Evolutionary conservation across 1,139 yeast species (phyloP).

Genomic region (Pneumocystis jirovecii): DNA sequence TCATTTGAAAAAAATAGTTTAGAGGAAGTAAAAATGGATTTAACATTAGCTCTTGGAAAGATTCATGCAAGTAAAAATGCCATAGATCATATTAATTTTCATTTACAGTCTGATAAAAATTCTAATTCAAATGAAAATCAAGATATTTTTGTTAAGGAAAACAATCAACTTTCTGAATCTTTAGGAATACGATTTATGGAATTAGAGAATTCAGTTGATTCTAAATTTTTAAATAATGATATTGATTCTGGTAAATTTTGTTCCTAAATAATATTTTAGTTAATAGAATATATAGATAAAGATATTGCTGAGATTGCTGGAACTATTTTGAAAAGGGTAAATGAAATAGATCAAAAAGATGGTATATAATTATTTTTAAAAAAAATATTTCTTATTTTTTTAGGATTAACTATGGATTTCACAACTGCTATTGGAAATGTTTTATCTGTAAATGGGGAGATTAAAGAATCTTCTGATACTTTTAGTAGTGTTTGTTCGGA

Average conservation of each 20-base stretch:
- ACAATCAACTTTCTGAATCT: not conserved
- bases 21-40: not conserved
- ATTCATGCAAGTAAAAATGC: not conserved
- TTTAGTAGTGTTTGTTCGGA: not conserved
- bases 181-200: not conserved
- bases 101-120: not conserved
- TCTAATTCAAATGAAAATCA: not conserved
- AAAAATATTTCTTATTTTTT: not conserved
- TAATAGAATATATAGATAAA: conserved; percentile 8
- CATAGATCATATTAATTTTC: not conserved
- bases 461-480: not conserved
- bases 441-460: not conserved
- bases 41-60: not conserved
- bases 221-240: not conserved
- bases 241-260: not conserved
- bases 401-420: conserved; percentile 11
- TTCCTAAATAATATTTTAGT: not conserved
- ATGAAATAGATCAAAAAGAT: not conserved
- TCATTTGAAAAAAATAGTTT: not conserved
- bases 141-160: not conserved
- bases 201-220: not conserved
- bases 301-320: conserved; percentile 15
- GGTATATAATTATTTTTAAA: not conserved
- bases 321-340: not conserved
- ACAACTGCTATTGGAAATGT: conserved; percentile 8